Conservation (phyloP, 805 yeast genomes). For the Jamesozyma rosinii region DNA sequence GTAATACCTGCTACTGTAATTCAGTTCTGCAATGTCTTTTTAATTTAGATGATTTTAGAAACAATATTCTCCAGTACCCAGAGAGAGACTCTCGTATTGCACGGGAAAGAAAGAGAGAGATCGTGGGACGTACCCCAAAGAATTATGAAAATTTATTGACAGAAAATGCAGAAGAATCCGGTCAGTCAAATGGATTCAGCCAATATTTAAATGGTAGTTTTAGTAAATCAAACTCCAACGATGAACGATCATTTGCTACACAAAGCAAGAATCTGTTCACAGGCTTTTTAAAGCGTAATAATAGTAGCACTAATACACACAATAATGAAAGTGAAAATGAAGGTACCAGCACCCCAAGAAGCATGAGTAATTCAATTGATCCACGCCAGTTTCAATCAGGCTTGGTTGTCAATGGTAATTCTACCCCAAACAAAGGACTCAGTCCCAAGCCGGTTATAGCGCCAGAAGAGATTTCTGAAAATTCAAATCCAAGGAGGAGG, state of each 20-base stretch:
- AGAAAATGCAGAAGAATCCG: not conserved
- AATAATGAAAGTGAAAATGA: not conserved
- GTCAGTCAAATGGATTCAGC: not conserved
- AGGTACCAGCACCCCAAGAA: not conserved
- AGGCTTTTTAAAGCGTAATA: constrained; percentile 1
- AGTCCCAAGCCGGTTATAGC: not conserved
- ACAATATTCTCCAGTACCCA: constrained; percentile 43
- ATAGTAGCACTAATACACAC: not conserved
- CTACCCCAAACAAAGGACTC: not conserved
- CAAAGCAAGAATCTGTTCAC: constrained; percentile 3
- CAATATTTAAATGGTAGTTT: not conserved
- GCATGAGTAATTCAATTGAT: not conserved
- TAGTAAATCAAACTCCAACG: not conserved
- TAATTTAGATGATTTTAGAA: constrained; percentile 61
- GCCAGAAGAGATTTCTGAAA: not conserved
- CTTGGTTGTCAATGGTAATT: not conserved
- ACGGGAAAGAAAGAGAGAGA: constrained; percentile 30
- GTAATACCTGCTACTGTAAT: constrained; percentile 89
- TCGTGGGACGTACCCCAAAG: constrained; percentile 31
- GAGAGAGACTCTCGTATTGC: constrained; percentile 22
- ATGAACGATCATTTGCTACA: constrained; percentile 1
- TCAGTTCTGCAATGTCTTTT: constrained; percentile 82
- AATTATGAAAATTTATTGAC: not conserved
- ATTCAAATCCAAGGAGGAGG: not conserved
- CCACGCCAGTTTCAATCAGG: not conserved